Base-by-base conservation (phyloP, 1,139 yeast species). In the Blastobotrys indianensis region DNA sequence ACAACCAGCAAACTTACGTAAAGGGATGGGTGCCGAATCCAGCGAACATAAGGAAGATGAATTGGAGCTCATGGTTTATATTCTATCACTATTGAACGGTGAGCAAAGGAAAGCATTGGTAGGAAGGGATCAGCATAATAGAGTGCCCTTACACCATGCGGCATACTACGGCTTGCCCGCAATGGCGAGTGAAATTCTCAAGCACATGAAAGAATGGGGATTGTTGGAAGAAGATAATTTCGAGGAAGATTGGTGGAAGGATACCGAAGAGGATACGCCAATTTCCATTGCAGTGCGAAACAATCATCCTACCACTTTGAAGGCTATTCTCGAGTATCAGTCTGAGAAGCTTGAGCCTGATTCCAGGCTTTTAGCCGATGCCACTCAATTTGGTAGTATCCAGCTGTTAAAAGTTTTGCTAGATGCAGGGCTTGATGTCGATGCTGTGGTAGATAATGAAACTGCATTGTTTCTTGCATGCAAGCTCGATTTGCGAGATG, bases 71-170 rank as follows among this genome's bases (percentile, higher is more conserved):
- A 65, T 82, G 37, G 63, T 68, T 4, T 76, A 77, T 54, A 70
- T 85, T 33, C 68, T 85, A 44, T 68, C 71, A 16, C 69, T 73
- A 41, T 63, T 83, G 41, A 79, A 78, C 8, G 71, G 73, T 11
- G 70, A 71, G 54, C 73, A 82, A 49, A 74, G 79, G 49, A 63
- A 70, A 2, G 74, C 76, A 1, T 69, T 88, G 39, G 66, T 80
- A 45, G 80, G 82, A 37, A 75, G 75, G 41, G 98, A 92, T 62
- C 80, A 78, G 51, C 85, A 87, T 59, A 73, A 73, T 49, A 75
- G 97, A 53, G 84, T 96, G 0, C 95, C 97, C 0, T 69, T 92
- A 47, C 97, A 92, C 66, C 90, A 90, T 64, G 80, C 95, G 12
- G 82, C 94, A 1, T 94, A 86, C 59, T 87, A 82, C 62, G 97